A percentile compares a stretch with the other conserved stretches of the same genome.
Evolutionary conservation across 2,329 filamentous ascomycete species (phyloP).

Genomic region (Fusarium anguioides): DNA sequence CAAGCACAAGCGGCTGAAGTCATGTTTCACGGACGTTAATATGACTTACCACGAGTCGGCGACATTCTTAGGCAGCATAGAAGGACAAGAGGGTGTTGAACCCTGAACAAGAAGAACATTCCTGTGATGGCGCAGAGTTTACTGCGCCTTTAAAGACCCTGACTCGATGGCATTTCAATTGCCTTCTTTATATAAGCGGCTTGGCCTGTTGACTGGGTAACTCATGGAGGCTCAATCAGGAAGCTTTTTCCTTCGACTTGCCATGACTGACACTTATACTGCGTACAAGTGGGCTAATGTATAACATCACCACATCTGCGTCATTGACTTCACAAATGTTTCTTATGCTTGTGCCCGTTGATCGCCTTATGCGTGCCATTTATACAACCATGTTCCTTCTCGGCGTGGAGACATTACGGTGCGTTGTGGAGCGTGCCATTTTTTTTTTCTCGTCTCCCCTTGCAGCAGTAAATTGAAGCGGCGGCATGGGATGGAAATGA

Average conservation of each 20-base stretch:
- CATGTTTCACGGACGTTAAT: constrained; percentile 39
- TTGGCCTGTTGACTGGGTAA: constrained; percentile 29
- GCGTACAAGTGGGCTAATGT: constrained; percentile 3
- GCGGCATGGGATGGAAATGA: constrained; percentile 42
- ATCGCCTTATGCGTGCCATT: constrained; percentile 28
- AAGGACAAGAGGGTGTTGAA: constrained; percentile 9
- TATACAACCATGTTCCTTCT: constrained; percentile 21
- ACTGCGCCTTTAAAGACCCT: not conserved
- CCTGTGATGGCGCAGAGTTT: constrained; percentile 20
- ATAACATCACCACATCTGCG: constrained; percentile 25
- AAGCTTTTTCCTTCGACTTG: constrained; percentile 5
- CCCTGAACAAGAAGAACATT: constrained; percentile 16
- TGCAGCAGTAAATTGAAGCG: constrained; percentile 41
- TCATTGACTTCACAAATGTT: constrained; percentile 33
- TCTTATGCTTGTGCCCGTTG: constrained; percentile 29
- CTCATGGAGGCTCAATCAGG: constrained; percentile 12
- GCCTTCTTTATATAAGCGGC: not conserved
- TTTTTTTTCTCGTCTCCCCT: constrained; percentile 36
- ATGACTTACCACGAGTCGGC: constrained; percentile 16
- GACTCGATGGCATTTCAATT: constrained; percentile 11
- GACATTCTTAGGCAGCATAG: not conserved
- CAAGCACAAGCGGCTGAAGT: constrained; percentile 39
- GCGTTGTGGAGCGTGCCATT: constrained; percentile 27
- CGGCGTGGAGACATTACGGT: constrained; percentile 23
- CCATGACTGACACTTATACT: constrained; percentile 6